Evolutionary conservation across 176 grass and related monocot species (phyloP).

Genomic region (Microstegium vimineum): DNA sequence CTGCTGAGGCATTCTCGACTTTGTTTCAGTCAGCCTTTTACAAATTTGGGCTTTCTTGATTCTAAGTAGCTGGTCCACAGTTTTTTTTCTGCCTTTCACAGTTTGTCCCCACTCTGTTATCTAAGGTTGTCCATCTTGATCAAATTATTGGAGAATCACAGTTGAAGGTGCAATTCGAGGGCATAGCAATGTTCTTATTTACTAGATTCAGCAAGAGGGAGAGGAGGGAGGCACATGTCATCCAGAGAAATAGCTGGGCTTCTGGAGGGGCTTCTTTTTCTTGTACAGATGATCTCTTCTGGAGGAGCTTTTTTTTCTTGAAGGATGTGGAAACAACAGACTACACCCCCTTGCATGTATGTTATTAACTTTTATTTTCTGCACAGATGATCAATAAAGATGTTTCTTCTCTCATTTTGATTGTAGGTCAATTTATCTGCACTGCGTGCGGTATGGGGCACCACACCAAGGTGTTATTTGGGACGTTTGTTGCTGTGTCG

Average conservation of each 20-base stretch:
- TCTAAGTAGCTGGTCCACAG: not conserved
- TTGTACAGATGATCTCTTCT: too few species aligned
- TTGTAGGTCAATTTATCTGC: too few species aligned
- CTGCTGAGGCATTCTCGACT: constrained; percentile 62
- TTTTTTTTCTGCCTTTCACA: not conserved
- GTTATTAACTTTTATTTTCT: constrained; percentile 13
- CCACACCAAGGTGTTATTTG: too few species aligned
- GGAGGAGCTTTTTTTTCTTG: not conserved
- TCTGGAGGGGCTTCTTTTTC: too few species aligned
- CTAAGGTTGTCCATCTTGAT: not conserved
- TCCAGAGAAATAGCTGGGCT: constrained; percentile 3
- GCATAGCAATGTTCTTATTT: not conserved
- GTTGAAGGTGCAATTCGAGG: not conserved
- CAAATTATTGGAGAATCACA: not conserved
- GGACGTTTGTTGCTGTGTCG: too few species aligned
- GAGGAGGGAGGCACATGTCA: not conserved
- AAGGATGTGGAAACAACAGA: constrained; percentile 2
- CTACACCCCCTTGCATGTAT: not conserved
- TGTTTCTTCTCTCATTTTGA: not conserved
- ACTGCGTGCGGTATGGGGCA: too few species aligned
- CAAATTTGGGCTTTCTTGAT: constrained; percentile 64
- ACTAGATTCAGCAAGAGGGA: not conserved
- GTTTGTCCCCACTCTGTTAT: not conserved
- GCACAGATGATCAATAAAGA: constrained; percentile 42
- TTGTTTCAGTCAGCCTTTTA: constrained; percentile 74